These are phyloP conservation scores for Flaveria ramosissima DNA, from an alignment of 129 eudicot species.

Conservation along the genomic window DNA sequence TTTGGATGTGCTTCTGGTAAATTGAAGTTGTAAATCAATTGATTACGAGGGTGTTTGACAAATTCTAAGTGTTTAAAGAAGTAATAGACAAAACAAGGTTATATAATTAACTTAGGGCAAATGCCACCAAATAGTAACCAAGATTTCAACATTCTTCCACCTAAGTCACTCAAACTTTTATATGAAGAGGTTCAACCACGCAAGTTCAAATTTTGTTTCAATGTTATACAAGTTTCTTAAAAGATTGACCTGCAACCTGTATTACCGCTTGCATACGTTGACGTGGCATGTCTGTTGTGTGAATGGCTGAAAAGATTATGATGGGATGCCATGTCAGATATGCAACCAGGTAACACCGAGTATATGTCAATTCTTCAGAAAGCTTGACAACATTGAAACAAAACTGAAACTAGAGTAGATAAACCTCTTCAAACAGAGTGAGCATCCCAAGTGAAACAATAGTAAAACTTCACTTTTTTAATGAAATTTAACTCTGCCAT, in stretches of 20 bases:
- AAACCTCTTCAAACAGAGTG: neutral
- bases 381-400: neutral
- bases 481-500: neutral
- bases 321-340: neutral
- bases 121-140: neutral
- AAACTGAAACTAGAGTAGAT: neutral
- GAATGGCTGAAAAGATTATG: no score
- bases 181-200: neutral
- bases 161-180: neutral
- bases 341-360: neutral
- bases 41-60: neutral
- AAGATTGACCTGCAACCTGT: neutral
- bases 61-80: neutral
- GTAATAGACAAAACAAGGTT: slow-evolving; percentile 1
- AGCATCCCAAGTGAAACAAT: neutral
- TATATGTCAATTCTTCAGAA: neutral
- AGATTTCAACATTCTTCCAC: neutral
- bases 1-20: slow-evolving; percentile 12
- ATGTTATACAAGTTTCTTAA: neutral
- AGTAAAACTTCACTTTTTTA: neutral
- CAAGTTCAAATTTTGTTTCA: neutral
- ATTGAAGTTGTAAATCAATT: neutral
- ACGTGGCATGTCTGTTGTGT: neutral
- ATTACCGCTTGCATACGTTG: neutral
- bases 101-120: neutral